phyloP scores from a whole-genome alignment of 495 filamentous ascomycete genomes.

The Trichoderma parareesei region DNA sequence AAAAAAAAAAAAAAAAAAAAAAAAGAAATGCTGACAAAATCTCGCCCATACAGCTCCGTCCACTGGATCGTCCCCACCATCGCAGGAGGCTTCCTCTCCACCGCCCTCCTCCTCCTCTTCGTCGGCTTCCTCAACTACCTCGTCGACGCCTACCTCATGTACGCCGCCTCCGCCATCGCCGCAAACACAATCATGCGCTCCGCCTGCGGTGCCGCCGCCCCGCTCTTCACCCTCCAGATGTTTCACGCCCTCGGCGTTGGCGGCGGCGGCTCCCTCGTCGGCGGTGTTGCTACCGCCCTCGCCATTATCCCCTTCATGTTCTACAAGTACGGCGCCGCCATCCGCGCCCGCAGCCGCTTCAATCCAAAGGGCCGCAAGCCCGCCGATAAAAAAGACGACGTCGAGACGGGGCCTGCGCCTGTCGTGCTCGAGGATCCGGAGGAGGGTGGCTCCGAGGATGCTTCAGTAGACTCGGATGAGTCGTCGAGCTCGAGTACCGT shows the following conservation, averaged over 20 bases:
- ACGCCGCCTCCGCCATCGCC: constrained; percentile 59
- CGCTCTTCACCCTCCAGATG: constrained; percentile 64
- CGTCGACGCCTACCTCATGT: constrained; percentile 61
- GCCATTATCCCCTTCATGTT: constrained; percentile 44
- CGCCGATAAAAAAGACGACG: not conserved
- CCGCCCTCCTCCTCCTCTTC: constrained; percentile 30
- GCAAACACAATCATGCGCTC: constrained; percentile 51
- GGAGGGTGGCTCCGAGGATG: not conserved
- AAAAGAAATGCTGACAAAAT: constrained; percentile 12
- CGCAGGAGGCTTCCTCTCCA: constrained; percentile 30
- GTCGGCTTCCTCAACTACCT: constrained; percentile 57
- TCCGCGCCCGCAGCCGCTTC: constrained; percentile 31
- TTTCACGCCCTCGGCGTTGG: constrained; percentile 37
- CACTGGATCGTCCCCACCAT: constrained; percentile 43
- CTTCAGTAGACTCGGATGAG: not conserved
- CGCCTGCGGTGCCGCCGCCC: constrained; percentile 50
- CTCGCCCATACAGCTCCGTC: constrained; percentile 14
- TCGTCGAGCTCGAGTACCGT: not conserved
- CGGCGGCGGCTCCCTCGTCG: constrained; percentile 41
- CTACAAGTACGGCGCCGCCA: constrained; percentile 40
- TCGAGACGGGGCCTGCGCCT: not conserved
- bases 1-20: constrained; percentile 10
- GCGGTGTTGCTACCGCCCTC: constrained; percentile 34
- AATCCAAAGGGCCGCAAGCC: not conserved
- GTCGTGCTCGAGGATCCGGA: not conserved